Evolutionary conservation across 2,329 filamentous ascomycete species (phyloP).

Genomic region (Alternaria sp.): DNA sequence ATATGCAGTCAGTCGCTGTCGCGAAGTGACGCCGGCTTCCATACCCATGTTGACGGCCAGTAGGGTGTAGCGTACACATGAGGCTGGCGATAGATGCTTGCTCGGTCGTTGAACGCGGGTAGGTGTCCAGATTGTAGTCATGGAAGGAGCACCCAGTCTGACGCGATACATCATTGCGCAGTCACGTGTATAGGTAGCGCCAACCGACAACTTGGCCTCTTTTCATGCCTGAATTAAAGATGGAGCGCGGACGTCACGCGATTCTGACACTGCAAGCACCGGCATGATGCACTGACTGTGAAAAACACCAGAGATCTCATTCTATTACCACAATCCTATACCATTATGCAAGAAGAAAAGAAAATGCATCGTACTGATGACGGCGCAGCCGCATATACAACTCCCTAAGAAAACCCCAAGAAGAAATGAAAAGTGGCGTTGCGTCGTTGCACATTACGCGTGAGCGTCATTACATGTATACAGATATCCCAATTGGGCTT

Average conservation of each 20-base stretch:
- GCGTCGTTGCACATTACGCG: constrained; percentile 24
- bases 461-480: constrained; percentile 18
- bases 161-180: neutral
- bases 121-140: neutral
- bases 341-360: neutral
- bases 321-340: neutral
- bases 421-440: neutral
- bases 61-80: neutral
- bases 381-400: constrained; percentile 3
- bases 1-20: neutral
- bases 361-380: neutral
- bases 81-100: neutral
- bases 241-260: too few relatives aligned
- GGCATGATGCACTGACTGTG: neutral
- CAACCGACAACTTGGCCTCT: neutral
- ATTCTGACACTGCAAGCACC: neutral
- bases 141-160: neutral
- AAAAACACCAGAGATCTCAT: neutral
- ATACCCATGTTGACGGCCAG: neutral
- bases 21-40: too few relatives aligned
- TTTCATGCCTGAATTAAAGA: too few relatives aligned
- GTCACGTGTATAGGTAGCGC: neutral
- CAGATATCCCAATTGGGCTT: neutral
- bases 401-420: neutral
- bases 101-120: neutral